Percentiles rank a stretch among this genome's conserved stretches.
These are phyloP conservation scores for Paramecium sexaurelia DNA, from an alignment of 73 alveolate genomes.

Conservation along the genomic window DNA sequence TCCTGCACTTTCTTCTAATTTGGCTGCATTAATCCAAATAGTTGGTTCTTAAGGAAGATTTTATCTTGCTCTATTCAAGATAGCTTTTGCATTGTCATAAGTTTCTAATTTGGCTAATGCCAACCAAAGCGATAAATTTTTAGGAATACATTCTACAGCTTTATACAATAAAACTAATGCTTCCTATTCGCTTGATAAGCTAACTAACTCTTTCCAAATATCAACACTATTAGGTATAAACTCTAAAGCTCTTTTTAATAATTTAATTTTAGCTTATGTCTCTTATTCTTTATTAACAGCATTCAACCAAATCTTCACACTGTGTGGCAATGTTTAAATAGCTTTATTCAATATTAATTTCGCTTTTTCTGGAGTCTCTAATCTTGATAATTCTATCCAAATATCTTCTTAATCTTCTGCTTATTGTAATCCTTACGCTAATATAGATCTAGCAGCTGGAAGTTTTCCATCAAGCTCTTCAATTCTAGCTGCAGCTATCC, in stretches of 20 bases:
- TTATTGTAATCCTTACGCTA: slow-evolving; percentile 83
- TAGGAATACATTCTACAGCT: slow-evolving; percentile 94
- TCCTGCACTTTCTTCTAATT: slow-evolving; percentile 89
- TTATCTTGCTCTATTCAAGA: slow-evolving; percentile 90
- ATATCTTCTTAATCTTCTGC: slow-evolving; percentile 94
- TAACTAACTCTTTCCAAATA: slow-evolving; percentile 93
- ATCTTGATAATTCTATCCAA: slow-evolving; percentile 95
- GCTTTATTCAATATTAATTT: slow-evolving; percentile 86
- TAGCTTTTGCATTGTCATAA: slow-evolving; percentile 90
- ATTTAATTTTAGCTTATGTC: slow-evolving; percentile 75
- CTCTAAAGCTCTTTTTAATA: slow-evolving; percentile 84
- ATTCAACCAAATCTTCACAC: slow-evolving; percentile 90
- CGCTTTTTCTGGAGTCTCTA: slow-evolving; percentile 88
- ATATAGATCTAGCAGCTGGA: slow-evolving; percentile 88
- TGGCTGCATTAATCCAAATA: slow-evolving; percentile 90
- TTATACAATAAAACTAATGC: slow-evolving; percentile 86
- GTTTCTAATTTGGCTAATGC: slow-evolving; percentile 93
- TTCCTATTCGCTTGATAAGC: slow-evolving; percentile 79
- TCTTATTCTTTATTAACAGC: slow-evolving; percentile 84
- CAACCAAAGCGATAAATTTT: slow-evolving; percentile 91
- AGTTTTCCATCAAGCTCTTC: slow-evolving; percentile 94
- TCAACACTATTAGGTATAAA: slow-evolving; percentile 82
- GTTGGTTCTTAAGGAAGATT: slow-evolving; percentile 88
- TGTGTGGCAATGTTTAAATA: slow-evolving; percentile 79
- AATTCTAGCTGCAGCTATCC: slow-evolving; percentile 97